phyloP scores from a whole-genome alignment of 2,329 filamentous ascomycete species.

The Penicillium sp. region DNA sequence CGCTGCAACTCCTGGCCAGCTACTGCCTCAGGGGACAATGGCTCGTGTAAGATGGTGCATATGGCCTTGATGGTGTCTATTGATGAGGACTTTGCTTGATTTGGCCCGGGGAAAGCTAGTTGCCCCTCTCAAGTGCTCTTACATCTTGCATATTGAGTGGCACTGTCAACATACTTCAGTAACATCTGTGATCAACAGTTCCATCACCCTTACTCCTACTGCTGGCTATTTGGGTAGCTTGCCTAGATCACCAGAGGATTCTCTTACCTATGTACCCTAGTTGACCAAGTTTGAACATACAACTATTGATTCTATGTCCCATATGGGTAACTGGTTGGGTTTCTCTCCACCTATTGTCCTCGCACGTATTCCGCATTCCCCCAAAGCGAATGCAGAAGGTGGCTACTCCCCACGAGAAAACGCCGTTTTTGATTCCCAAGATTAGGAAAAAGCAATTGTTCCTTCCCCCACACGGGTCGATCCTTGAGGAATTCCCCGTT shows the following conservation, averaged over 20 bases:
- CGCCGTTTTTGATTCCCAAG: neutral
- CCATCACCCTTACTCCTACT: neutral
- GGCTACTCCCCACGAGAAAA: neutral
- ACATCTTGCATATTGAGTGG: neutral
- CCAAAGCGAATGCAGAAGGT: constrained; percentile 8
- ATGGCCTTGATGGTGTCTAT: neutral
- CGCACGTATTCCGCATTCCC: neutral
- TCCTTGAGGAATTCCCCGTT: neutral
- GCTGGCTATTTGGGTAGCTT: neutral
- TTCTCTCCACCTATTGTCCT: neutral
- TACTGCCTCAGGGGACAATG: neutral
- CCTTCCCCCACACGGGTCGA: neutral
- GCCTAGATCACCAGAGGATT: neutral
- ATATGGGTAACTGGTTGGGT: neutral
- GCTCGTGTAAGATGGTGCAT: neutral
- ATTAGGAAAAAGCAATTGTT: neutral
- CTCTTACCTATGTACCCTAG: neutral
- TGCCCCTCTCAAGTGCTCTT: neutral
- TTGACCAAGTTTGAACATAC: neutral
- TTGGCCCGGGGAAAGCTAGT: neutral
- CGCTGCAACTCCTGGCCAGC: neutral
- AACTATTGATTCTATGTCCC: neutral
- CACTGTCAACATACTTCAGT: neutral
- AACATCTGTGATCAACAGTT: neutral
- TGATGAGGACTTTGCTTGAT: neutral